A percentile compares a stretch with the other conserved stretches of the same genome.
Evolutionary conservation across 768 basidiomycete species (phyloP).

Genomic region (Pisolithus sp.): DNA sequence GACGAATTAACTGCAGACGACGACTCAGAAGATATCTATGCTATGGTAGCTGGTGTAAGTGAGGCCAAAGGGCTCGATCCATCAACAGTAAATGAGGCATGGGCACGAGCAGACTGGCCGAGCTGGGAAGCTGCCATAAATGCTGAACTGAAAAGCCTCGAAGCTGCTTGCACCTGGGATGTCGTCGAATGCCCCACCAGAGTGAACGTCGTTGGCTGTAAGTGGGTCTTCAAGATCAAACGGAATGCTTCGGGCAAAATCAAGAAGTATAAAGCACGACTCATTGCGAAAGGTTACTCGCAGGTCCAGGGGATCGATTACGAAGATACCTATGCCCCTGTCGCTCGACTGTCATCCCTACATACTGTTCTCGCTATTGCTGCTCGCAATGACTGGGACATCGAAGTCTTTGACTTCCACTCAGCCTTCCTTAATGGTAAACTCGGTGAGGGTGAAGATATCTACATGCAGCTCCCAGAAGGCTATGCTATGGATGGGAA

Average conservation of each 20-base stretch:
- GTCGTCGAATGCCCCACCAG: conserved; percentile 22
- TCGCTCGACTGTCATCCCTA: neutral
- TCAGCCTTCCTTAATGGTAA: too few relatives aligned
- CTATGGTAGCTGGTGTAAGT: neutral
- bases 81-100: neutral
- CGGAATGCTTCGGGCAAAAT: conserved; percentile 19
- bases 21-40: neutral
- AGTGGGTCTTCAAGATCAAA: conserved; percentile 32
- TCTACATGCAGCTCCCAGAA: too few relatives aligned
- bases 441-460: too few relatives aligned
- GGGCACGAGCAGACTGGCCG: conserved; percentile 14
- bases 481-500: too few relatives aligned
- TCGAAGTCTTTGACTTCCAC: too few relatives aligned
- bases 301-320: neutral
- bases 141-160: neutral
- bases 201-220: conserved; percentile 25
- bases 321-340: neutral
- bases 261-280: conserved; percentile 29
- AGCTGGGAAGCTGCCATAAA: conserved; percentile 10
- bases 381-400: neutral
- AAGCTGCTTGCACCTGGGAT: conserved; percentile 21
- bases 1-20: neutral
- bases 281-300: conserved; percentile 32
- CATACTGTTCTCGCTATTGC: neutral
- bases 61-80: neutral